A percentile compares a stretch with the other conserved stretches of the same genome.
Evolutionary conservation across 2,329 filamentous ascomycete genomes (phyloP).

Genomic region (Penicillium decumbens): DNA sequence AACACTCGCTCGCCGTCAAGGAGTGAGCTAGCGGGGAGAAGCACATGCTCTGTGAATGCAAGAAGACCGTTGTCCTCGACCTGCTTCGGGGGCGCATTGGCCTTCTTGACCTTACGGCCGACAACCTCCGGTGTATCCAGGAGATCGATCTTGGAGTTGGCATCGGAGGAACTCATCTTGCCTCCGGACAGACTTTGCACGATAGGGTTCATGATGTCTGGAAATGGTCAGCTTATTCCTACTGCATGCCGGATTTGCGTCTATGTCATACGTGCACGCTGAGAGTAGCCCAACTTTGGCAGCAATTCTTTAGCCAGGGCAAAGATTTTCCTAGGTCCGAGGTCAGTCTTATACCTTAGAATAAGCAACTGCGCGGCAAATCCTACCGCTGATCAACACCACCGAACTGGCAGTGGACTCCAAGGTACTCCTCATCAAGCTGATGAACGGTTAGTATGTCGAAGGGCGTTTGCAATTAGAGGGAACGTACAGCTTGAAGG

Average conservation of each 20-base stretch:
- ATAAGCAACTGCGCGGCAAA: not conserved
- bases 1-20: slow-evolving; percentile 56
- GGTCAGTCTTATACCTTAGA: not conserved
- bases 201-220: slow-evolving; percentile 75
- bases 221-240: not conserved
- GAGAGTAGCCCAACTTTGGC: slow-evolving; percentile 73
- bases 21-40: slow-evolving; percentile 61
- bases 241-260: not conserved
- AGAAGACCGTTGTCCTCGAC: slow-evolving; percentile 83
- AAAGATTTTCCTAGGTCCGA: slow-evolving; percentile 32
- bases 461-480: not conserved
- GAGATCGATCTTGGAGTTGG: slow-evolving; percentile 64
- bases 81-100: slow-evolving; percentile 68
- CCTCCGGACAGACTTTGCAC: slow-evolving; percentile 75
- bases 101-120: slow-evolving; percentile 79
- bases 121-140: slow-evolving; percentile 72
- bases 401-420: slow-evolving; percentile 83
- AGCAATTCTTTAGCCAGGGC: slow-evolving; percentile 71
- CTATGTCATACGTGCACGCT: not conserved
- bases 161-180: slow-evolving; percentile 66
- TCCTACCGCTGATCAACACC: slow-evolving; percentile 45
- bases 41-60: slow-evolving; percentile 78
- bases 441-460: not conserved
- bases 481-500: slow-evolving; percentile 65
- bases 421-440: slow-evolving; percentile 80